Evolutionary conservation across 2,329 filamentous ascomycete genomes (phyloP).

Genomic region (Trichoderma sp.): DNA sequence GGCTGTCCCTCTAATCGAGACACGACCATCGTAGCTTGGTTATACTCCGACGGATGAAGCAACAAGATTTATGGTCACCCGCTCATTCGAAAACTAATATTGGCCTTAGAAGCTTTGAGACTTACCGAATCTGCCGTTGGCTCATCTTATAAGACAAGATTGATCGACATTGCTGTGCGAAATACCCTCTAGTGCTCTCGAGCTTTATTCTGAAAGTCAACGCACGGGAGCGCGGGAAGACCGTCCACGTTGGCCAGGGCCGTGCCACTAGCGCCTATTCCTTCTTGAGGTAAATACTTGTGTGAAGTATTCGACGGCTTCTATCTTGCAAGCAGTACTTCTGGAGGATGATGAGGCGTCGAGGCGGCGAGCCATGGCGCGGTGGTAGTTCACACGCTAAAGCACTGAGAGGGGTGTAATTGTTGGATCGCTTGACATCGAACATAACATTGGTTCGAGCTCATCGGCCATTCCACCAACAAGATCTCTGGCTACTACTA

Average conservation of each 20-base stretch:
- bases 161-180: not conserved
- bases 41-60: not conserved
- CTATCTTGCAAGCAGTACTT: not conserved
- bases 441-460: not conserved
- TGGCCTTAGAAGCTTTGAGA: too few species aligned
- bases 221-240: constrained; percentile 22
- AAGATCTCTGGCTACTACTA: not conserved
- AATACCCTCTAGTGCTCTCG: not conserved
- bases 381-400: constrained; percentile 1
- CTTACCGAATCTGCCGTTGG: not conserved
- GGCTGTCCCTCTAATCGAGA: constrained; percentile 22
- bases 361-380: not conserved
- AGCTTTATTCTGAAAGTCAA: constrained; percentile 6
- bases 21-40: constrained; percentile 14
- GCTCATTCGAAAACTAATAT: not conserved
- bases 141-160: not conserved
- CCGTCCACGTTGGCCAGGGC: constrained; percentile 18
- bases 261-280: not conserved
- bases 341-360: not conserved
- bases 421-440: not conserved
- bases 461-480: not conserved
- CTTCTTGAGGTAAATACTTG: constrained; percentile 6
- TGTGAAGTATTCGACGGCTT: not conserved
- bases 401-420: not conserved
- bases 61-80: not conserved